phyloP scores from a whole-genome alignment of 345 rosid genomes.

The Sonneratia alba region DNA sequence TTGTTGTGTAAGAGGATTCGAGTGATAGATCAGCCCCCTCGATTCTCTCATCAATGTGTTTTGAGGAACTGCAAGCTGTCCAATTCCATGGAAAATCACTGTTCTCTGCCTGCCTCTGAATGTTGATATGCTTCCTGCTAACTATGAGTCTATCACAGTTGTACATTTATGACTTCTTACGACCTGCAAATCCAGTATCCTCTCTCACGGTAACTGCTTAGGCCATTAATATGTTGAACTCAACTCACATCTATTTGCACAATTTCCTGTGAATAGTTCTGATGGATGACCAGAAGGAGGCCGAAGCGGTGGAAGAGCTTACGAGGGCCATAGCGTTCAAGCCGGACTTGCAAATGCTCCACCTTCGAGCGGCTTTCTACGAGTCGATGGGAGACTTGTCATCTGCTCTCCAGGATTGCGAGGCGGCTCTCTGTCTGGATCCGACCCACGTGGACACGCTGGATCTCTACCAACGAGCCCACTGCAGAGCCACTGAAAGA shows the following conservation, averaged over 20 bases:
- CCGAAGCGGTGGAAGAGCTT: conserved; percentile 78
- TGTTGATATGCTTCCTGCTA: neutral
- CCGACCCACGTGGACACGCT: conserved; percentile 65
- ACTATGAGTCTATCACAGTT: neutral
- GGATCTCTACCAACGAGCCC: conserved; percentile 60
- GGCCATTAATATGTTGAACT: neutral
- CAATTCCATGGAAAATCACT: too few relatives aligned
- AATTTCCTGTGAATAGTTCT: conserved; percentile 36
- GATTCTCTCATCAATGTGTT: too few relatives aligned
- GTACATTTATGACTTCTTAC: neutral
- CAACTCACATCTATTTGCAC: conserved; percentile 13
- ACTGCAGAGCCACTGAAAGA: conserved; percentile 29
- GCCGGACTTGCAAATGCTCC: conserved; percentile 84
- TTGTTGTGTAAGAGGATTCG: neutral
- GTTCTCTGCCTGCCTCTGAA: neutral
- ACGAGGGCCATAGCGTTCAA: conserved; percentile 78
- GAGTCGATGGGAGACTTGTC: conserved; percentile 65
- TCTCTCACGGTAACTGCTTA: neutral
- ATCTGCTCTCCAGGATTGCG: conserved; percentile 63
- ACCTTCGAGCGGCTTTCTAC: conserved; percentile 87
- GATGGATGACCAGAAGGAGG: conserved; percentile 88
- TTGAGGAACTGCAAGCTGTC: too few relatives aligned
- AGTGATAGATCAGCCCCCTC: neutral
- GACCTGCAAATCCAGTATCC: neutral
- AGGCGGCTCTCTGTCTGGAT: conserved; percentile 90